These are phyloP conservation scores for Hypoxylon sp. DNA, from an alignment of 2,329 filamentous ascomycete species.

Conservation along the genomic window DNA sequence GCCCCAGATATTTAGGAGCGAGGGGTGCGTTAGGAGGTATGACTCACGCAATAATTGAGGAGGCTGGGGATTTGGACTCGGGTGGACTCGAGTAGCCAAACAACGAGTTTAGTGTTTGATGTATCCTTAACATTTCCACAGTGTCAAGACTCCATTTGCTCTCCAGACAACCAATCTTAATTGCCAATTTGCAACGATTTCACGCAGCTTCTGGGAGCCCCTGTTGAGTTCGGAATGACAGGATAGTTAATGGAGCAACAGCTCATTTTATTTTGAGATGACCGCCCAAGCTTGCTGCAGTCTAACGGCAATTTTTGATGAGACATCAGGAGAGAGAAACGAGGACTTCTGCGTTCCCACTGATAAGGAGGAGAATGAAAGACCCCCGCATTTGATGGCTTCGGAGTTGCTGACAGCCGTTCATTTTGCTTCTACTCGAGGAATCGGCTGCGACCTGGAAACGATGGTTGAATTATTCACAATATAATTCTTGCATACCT, in stretches of 20 bases:
- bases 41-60: conserved; percentile 49
- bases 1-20: conserved; percentile 16
- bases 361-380: background rate
- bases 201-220: conserved; percentile 1
- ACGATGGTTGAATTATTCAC: background rate
- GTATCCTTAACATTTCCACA: conserved; percentile 9
- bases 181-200: conserved; percentile 19
- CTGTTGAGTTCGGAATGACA: conserved; percentile 3
- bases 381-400: background rate
- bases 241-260: conserved; percentile 16
- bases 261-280: conserved; percentile 8
- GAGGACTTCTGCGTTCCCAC: conserved; percentile 1
- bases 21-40: conserved; percentile 40
- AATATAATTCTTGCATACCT: background rate
- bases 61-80: conserved; percentile 39
- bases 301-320: background rate
- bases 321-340: background rate
- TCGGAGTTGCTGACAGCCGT: conserved; percentile 18
- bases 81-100: conserved; percentile 7
- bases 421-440: background rate
- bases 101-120: conserved; percentile 15
- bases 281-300: background rate
- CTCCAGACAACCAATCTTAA: conserved; percentile 5
- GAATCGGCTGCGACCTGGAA: background rate
- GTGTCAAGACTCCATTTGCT: background rate